Evolutionary conservation across 1,284 basidiomycete species (phyloP).

Genomic region (Exobasidium rhododendri): DNA sequence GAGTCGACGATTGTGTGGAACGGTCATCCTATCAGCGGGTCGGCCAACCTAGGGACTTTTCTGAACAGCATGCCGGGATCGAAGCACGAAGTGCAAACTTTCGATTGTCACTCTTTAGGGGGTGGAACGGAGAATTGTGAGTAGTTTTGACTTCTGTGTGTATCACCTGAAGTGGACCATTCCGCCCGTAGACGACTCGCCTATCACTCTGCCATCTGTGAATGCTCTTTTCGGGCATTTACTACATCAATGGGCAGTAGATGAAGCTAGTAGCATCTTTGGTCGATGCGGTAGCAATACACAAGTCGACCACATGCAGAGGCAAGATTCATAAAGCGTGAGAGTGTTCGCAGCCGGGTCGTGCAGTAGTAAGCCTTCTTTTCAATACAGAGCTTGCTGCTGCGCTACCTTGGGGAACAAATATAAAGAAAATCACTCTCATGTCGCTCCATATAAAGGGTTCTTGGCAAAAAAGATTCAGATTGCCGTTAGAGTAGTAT

Average conservation of each 20-base stretch:
- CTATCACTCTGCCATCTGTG: background rate
- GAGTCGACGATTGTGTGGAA: constrained; percentile 52
- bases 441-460: constrained; percentile 18
- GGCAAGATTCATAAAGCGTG: constrained; percentile 8
- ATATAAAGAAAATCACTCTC: constrained; percentile 22
- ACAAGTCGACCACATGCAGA: no score
- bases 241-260: constrained; percentile 1
- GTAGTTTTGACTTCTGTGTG: no score
- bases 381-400: background rate
- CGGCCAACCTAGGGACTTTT: constrained; percentile 36
- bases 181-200: background rate
- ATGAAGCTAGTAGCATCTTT: background rate
- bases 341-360: background rate
- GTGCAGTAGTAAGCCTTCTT: background rate
- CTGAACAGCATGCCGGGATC: constrained; percentile 47
- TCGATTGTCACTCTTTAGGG: constrained; percentile 49
- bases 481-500: constrained; percentile 17
- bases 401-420: constrained; percentile 20
- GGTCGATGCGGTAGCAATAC: no score
- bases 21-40: constrained; percentile 50
- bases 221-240: constrained; percentile 9
- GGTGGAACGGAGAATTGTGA: constrained; percentile 20
- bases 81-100: constrained; percentile 49
- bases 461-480: constrained; percentile 17
- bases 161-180: background rate